These are phyloP conservation scores for Linderina pennispora DNA, from an alignment of 192 early-diverging fungal species.

Conservation along the genomic window DNA sequence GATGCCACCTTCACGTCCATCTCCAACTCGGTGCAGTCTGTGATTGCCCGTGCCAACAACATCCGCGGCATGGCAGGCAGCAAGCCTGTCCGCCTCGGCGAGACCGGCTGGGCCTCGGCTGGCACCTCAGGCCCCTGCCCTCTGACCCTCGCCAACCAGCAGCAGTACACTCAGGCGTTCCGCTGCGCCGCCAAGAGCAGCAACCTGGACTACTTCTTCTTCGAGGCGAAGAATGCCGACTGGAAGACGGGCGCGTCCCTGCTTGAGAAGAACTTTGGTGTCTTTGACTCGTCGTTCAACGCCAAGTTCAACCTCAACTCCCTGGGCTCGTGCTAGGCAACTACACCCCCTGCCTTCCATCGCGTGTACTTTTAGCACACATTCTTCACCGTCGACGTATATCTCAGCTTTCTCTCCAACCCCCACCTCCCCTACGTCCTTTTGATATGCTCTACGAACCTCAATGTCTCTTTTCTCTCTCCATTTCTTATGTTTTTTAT, in stretches of 20 bases:
- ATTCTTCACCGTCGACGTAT: too few relatives aligned
- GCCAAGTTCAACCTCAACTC: conserved; percentile 17
- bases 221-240: conserved; percentile 43
- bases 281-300: background rate
- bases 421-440: too few relatives aligned
- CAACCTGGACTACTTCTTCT: conserved; percentile 39
- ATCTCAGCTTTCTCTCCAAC: too few relatives aligned
- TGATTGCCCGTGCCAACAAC: conserved; percentile 28
- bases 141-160: conserved; percentile 20
- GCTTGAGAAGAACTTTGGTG: conserved; percentile 40
- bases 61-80: conserved; percentile 24
- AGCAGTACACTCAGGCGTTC: conserved; percentile 25
- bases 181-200: conserved; percentile 20
- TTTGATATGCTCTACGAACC: too few relatives aligned
- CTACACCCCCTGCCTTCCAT: too few relatives aligned
- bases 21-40: conserved; percentile 24
- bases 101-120: conserved; percentile 37
- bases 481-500: too few relatives aligned
- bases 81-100: conserved; percentile 32
- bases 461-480: too few relatives aligned
- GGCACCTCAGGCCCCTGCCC: conserved; percentile 31
- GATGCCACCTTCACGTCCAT: conserved; percentile 21
- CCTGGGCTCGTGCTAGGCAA: conserved; percentile 24
- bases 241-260: conserved; percentile 22
- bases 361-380: too few relatives aligned